A percentile compares a stretch with the other conserved stretches of the same genome.
These are phyloP conservation scores for Xylona heveae DNA, from an alignment of 495 filamentous ascomycete species.

Conservation along the genomic window DNA sequence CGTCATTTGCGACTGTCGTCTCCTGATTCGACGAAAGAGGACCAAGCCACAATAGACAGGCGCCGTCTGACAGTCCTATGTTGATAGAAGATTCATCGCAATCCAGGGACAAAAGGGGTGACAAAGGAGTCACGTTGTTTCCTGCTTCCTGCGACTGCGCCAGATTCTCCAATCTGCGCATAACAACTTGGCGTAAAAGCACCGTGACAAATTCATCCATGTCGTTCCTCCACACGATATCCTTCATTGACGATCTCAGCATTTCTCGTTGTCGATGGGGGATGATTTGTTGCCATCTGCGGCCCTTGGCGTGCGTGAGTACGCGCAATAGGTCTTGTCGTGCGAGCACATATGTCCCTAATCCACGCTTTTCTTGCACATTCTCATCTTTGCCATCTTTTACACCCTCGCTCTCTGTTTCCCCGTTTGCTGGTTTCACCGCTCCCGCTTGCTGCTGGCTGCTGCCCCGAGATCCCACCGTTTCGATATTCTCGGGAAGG, in stretches of 20 bases:
- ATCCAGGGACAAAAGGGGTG: not conserved
- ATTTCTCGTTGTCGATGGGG: slow-evolving; percentile 16
- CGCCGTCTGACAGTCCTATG: not conserved
- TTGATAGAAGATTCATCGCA: not conserved
- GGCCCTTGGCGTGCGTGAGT: not conserved
- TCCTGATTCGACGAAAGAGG: not conserved
- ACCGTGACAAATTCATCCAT: slow-evolving; percentile 40
- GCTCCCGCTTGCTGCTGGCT: not conserved
- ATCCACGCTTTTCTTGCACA: not conserved
- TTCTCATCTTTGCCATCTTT: not conserved
- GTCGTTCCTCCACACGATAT: slow-evolving; percentile 39
- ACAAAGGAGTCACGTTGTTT: not conserved
- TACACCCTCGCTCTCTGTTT: not conserved
- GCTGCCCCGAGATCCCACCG: too few species aligned
- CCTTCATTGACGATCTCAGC: slow-evolving; percentile 9
- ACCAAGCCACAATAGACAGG: slow-evolving; percentile 1
- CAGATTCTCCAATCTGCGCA: slow-evolving; percentile 16
- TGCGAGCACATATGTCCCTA: too few species aligned
- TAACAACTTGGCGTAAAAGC: slow-evolving; percentile 25
- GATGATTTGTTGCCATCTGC: slow-evolving; percentile 7
- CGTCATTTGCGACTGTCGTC: not conserved
- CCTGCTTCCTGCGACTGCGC: slow-evolving; percentile 1
- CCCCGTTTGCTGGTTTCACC: not conserved
- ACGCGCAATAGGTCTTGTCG: too few species aligned
- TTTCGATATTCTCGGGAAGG: slow-evolving; percentile 24